phyloP scores from a whole-genome alignment of 495 filamentous ascomycete genomes.

The Chaetomidium leptoderma region DNA sequence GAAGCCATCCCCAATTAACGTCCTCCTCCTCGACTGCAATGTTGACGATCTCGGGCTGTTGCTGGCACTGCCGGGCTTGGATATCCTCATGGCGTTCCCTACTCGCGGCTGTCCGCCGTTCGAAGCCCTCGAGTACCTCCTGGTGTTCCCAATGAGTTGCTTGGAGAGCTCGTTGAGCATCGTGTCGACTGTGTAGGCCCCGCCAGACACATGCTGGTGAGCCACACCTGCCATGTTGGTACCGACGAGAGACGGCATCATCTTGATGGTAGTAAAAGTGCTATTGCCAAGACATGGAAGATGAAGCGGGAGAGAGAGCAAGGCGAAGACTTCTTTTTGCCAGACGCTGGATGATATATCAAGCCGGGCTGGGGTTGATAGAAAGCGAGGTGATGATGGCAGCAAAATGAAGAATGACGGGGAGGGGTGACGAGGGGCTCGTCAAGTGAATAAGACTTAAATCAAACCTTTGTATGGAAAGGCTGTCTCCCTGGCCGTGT shows the following conservation, averaged over 20 bases:
- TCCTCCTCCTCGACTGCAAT: slow-evolving; percentile 49
- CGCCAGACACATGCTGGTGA: slow-evolving; percentile 11
- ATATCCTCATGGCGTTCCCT: slow-evolving; percentile 50
- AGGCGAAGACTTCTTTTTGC: slow-evolving; percentile 14
- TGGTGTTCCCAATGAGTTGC: slow-evolving; percentile 36
- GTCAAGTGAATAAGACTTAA: slow-evolving; percentile 2
- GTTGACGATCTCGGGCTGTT: slow-evolving; percentile 60
- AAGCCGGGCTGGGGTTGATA: background rate
- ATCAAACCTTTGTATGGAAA: slow-evolving; percentile 20
- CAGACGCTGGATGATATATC: slow-evolving; percentile 3
- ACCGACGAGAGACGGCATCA: slow-evolving; percentile 31
- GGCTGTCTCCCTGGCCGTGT: slow-evolving; percentile 24
- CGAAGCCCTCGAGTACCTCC: slow-evolving; percentile 40
- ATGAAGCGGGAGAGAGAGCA: background rate
- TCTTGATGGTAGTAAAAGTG: slow-evolving; percentile 20
- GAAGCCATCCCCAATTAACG: slow-evolving; percentile 50
- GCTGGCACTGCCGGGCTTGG: slow-evolving; percentile 64
- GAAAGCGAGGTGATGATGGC: background rate
- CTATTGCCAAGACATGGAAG: slow-evolving; percentile 11
- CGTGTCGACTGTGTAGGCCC: slow-evolving; percentile 29
- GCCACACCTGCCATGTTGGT: slow-evolving; percentile 26
- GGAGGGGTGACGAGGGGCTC: background rate
- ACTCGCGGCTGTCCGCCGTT: slow-evolving; percentile 41
- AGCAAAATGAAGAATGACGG: background rate
- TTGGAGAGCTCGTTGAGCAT: slow-evolving; percentile 38